A percentile compares a stretch with the other conserved stretches of the same genome.
Evolutionary conservation across 805 yeast genomes (phyloP).

Genomic region (Ogataea pignaliae): DNA sequence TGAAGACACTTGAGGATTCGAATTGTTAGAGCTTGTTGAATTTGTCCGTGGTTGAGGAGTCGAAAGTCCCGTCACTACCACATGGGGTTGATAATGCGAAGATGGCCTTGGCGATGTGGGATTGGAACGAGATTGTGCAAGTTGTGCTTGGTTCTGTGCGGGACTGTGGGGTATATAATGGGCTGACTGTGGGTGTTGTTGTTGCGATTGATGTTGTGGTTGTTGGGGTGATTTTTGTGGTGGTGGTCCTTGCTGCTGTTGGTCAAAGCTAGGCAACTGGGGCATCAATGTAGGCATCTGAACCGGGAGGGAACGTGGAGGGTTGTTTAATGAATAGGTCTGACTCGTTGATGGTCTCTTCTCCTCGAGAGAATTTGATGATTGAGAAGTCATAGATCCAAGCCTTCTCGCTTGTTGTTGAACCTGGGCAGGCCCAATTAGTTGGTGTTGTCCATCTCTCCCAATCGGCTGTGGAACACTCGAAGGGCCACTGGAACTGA

Average conservation of each 20-base stretch:
- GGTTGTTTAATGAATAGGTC: slow-evolving; percentile 22
- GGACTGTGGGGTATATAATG: neutral
- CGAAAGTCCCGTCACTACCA: no score
- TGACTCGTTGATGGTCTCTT: slow-evolving; percentile 12
- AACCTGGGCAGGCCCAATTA: neutral
- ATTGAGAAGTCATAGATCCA: slow-evolving; percentile 13
- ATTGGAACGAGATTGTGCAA: neutral
- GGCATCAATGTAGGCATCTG: slow-evolving; percentile 6
- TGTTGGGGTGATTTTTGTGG: neutral
- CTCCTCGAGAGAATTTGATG: slow-evolving; percentile 14
- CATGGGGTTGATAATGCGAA: neutral
- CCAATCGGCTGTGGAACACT: neutral
- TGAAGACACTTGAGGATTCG: no score
- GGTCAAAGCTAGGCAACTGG: slow-evolving; percentile 6
- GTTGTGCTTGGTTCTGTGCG: no score
- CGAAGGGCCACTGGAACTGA: slow-evolving; percentile 2
- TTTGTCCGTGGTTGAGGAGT: no score
- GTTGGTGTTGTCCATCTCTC: neutral
- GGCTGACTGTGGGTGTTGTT: neutral
- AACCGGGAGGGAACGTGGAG: slow-evolving; percentile 26
- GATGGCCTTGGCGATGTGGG: neutral
- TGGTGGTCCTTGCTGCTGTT: neutral
- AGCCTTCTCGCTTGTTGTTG: slow-evolving; percentile 2
- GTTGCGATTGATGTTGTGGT: neutral
- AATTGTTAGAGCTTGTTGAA: no score